phyloP scores from a whole-genome alignment of 345 rosid species.

The Citrus cavaleriei region DNA sequence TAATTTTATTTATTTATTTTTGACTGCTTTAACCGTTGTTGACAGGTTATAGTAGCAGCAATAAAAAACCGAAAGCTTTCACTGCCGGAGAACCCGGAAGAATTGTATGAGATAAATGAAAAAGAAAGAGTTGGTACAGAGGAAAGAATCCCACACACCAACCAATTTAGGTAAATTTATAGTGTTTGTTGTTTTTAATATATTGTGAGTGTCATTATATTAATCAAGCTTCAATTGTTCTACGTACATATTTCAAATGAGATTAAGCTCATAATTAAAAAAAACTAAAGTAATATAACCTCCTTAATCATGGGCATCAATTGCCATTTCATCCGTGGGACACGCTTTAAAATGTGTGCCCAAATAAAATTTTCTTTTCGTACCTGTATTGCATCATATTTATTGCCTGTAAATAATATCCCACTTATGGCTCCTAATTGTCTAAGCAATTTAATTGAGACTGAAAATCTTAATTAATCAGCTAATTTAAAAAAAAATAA shows the following conservation, averaged over 20 bases:
- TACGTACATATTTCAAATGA: not conserved
- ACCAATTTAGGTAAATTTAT: slow-evolving; percentile 43
- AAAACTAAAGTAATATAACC: not conserved
- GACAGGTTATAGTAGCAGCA: slow-evolving; percentile 36
- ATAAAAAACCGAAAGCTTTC: slow-evolving; percentile 35
- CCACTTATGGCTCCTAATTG: too few relatives aligned
- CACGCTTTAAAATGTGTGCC: too few relatives aligned
- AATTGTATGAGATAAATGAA: slow-evolving; percentile 36
- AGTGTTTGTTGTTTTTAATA: not conserved
- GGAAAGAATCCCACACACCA: slow-evolving; percentile 38
- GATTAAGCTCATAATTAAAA: not conserved
- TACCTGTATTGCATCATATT: too few relatives aligned
- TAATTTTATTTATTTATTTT: not conserved
- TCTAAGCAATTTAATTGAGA: not conserved
- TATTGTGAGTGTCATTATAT: too few relatives aligned
- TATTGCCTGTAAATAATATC: too few relatives aligned
- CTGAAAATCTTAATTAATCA: not conserved
- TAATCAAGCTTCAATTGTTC: not conserved
- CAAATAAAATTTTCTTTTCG: too few relatives aligned
- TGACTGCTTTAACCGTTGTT: not conserved
- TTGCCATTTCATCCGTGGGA: too few relatives aligned
- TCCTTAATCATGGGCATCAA: too few relatives aligned
- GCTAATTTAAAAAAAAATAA: not conserved
- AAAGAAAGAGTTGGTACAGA: slow-evolving; percentile 8
- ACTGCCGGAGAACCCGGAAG: slow-evolving; percentile 29